Conservation (phyloP, 768 basidiomycete species). For the Kwoniella europaea region DNA sequence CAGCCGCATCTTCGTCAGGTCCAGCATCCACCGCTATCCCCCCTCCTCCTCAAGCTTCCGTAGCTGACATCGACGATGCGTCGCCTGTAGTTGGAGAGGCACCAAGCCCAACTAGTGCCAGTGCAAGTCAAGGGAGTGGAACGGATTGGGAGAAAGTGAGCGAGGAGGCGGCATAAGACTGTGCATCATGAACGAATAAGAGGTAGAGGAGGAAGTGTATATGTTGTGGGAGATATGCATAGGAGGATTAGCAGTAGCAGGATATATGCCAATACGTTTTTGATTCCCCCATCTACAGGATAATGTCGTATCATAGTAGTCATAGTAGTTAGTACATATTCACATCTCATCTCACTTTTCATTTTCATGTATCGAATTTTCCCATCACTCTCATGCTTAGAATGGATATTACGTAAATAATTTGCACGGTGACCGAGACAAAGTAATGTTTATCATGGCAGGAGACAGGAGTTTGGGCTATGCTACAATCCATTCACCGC, state of each 20-base stretch:
- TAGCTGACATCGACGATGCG: conserved; percentile 49
- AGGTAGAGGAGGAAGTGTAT: not conserved
- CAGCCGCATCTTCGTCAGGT: conserved; percentile 14
- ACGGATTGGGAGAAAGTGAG: conserved; percentile 45
- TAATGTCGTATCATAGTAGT: not conserved
- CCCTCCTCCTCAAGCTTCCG: conserved; percentile 28
- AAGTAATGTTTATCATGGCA: not conserved
- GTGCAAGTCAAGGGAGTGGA: conserved; percentile 31
- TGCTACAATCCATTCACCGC: too few relatives aligned
- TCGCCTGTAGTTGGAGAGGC: conserved; percentile 23
- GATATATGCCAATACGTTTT: not conserved
- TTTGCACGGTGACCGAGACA: not conserved
- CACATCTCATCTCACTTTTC: conserved; percentile 7
- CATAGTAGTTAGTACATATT: not conserved
- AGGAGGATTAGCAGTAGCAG: not conserved
- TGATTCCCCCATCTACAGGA: not conserved
- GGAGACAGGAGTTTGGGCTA: too few relatives aligned
- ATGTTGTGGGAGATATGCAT: not conserved
- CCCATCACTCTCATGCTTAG: not conserved
- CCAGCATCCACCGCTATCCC: conserved; percentile 14
- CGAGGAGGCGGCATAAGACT: conserved; percentile 25
- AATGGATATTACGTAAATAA: not conserved
- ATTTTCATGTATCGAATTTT: conserved; percentile 29
- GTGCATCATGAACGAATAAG: not conserved
- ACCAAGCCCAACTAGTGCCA: conserved; percentile 30